Base-by-base conservation (phyloP, 805 yeast species). In the Barnettozyma siamensis region DNA sequence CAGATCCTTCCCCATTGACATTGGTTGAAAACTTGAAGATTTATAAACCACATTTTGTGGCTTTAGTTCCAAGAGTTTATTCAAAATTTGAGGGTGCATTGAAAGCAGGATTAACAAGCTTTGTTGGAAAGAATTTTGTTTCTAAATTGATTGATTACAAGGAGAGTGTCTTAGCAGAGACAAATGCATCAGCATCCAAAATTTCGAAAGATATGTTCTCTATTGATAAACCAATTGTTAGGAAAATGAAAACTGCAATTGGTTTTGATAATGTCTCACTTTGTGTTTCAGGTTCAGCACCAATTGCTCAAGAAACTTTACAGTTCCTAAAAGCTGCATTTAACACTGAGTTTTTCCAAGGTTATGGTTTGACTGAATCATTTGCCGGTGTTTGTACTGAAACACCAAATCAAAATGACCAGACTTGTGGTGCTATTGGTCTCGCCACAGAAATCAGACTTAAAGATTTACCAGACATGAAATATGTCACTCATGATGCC, bases 351-450 rank as follows among this genome's bases (percentile, higher is more conserved):
- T 49, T 66, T 30, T 40, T 45, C 10, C 78, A 73, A 53, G 81
- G 80, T 18, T 75, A 75, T 51, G 81, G 81, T 7, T 62, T 72
- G 40, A 75, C 80, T 4, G 81, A 75, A 55, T 63, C 74, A 7
- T 71, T 68, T 61, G 75, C 75, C 4, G 81, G 78, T 3, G 48
- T 65, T 38, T 53, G 65, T 38, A 55, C 37, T 10, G 43, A 39
- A 33, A 29, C 65, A 7, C 59, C 67, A 40, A 41, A 41, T 28
- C 44, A 41, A 30, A 33, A 41, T 16, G 41, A 37, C 26, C 44
- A 41, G 19, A 41, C 44, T 7, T 37, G 35, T 23, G 78, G 78
- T 5, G 50, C 72, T 3, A 59, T 69, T 24, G 63, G 67, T 12
- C 53, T 67, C 13, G 57, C 70, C 31, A 51, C 67, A 13, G 85